Conservation (phyloP, 768 basidiomycete species). For the Austroboletus eburneus region DNA sequence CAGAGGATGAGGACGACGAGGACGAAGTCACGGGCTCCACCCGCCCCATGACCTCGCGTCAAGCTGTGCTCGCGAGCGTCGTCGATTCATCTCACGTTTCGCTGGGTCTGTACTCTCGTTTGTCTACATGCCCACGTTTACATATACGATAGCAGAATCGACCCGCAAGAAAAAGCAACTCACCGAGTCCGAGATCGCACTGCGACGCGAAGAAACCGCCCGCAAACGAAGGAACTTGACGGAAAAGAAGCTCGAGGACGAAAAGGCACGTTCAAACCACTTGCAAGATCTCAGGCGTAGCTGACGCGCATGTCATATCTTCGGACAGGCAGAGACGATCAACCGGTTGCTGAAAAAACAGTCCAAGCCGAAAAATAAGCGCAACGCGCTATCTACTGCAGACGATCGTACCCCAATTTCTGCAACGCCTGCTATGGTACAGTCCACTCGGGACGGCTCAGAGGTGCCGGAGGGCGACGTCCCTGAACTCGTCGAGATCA, state of each 20-base stretch:
- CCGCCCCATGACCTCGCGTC: constrained; percentile 52
- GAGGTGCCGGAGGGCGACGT: constrained; percentile 38
- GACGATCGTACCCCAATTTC: constrained; percentile 40
- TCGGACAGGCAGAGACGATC: constrained; percentile 75
- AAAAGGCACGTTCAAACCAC: constrained; percentile 50
- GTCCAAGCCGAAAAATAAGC: constrained; percentile 60
- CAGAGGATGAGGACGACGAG: constrained; percentile 39
- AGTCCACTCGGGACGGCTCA: constrained; percentile 28
- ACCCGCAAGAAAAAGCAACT: constrained; percentile 51
- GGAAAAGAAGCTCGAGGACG: constrained; percentile 82
- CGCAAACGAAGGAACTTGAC: constrained; percentile 76
- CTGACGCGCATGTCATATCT: neutral
- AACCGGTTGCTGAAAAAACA: constrained; percentile 87
- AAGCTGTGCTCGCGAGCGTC: constrained; percentile 68
- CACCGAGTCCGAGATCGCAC: constrained; percentile 68
- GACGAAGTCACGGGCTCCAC: constrained; percentile 35
- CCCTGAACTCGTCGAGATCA: constrained; percentile 34
- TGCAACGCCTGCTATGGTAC: constrained; percentile 26
- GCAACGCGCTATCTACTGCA: constrained; percentile 45
- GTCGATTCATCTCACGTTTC: constrained; percentile 68
- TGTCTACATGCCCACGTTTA: neutral
- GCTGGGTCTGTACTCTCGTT: constrained; percentile 36
- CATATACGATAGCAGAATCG: neutral
- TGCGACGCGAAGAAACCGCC: constrained; percentile 75
- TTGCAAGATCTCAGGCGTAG: too few relatives aligned